These are phyloP conservation scores for Ophiognomonia clavigignenti-juglandacearum DNA, from an alignment of 2,329 filamentous ascomycete species.

Conservation along the genomic window DNA sequence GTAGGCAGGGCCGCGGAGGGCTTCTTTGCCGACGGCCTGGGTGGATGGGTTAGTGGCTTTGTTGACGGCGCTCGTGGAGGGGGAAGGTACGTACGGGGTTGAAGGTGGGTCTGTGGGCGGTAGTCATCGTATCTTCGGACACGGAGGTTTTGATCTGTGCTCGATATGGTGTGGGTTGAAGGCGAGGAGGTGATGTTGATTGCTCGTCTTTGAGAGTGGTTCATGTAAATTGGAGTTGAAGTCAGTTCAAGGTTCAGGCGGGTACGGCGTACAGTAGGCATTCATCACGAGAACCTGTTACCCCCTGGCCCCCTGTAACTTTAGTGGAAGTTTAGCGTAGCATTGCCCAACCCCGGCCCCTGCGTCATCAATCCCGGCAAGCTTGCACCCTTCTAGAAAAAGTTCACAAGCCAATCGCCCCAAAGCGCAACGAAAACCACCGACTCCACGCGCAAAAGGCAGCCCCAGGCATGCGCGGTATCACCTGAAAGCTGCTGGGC, in stretches of 20 bases:
- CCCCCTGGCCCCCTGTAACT: conserved; percentile 6
- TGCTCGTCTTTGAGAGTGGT: too few relatives aligned
- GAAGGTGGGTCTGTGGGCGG: conserved; percentile 83
- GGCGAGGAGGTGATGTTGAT: too few relatives aligned
- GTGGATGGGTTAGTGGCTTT: conserved; percentile 24
- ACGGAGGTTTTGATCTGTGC: too few relatives aligned
- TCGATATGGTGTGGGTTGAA: too few relatives aligned
- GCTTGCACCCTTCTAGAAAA: conserved; percentile 12
- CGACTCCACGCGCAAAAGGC: not conserved
- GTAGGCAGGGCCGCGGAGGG: conserved; percentile 86
- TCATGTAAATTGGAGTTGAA: too few relatives aligned
- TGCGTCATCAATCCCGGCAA: not conserved
- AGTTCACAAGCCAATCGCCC: conserved; percentile 3
- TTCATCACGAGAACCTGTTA: too few relatives aligned
- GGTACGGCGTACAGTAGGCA: too few relatives aligned
- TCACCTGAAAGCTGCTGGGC: conserved; percentile 20
- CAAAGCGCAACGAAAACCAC: not conserved
- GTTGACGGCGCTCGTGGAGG: not conserved
- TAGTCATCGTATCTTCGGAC: too few relatives aligned
- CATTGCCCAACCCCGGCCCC: conserved; percentile 7
- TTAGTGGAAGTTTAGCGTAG: too few relatives aligned
- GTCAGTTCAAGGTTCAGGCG: too few relatives aligned
- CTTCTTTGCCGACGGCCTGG: conserved; percentile 85
- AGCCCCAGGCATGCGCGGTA: conserved; percentile 7
- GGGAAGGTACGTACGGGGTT: conserved; percentile 63